phyloP scores from a whole-genome alignment of 345 rosid genomes.

The Melastoma malabathricum region DNA sequence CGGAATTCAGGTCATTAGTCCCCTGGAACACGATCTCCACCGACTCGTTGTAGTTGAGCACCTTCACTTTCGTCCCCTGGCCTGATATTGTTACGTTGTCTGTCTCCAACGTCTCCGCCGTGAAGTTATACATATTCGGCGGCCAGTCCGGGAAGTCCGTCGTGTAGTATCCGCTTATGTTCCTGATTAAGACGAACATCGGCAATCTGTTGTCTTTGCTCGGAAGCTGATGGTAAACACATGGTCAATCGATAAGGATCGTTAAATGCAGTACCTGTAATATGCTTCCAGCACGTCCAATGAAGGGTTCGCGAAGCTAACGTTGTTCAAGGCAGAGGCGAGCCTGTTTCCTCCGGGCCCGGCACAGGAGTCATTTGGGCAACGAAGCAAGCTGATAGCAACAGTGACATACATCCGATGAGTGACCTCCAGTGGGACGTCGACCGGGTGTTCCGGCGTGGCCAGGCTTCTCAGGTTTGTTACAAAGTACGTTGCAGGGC shows the following conservation, averaged over 20 bases:
- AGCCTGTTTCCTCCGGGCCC: constrained; percentile 25
- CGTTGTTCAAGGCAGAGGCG: constrained; percentile 36
- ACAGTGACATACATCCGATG: constrained; percentile 8
- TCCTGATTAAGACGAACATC: constrained; percentile 1
- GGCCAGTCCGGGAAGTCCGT: constrained; percentile 29
- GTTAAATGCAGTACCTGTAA: constrained; percentile 13
- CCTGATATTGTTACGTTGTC: constrained; percentile 12
- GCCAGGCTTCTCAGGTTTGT: constrained; percentile 10
- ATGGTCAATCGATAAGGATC: neutral
- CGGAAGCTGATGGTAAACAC: neutral
- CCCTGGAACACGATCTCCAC: constrained; percentile 27
- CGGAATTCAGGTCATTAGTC: constrained; percentile 18
- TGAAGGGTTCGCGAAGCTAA: constrained; percentile 18
- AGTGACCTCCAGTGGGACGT: constrained; percentile 15
- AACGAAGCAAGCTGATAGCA: constrained; percentile 7
- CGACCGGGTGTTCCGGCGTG: constrained; percentile 12
- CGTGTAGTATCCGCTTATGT: constrained; percentile 20
- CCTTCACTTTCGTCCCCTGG: constrained; percentile 19
- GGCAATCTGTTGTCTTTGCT: neutral
- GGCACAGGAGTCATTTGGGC: constrained; percentile 15
- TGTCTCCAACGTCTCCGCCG: constrained; percentile 8
- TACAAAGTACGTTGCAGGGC: constrained; percentile 7
- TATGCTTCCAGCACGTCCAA: constrained; percentile 31
- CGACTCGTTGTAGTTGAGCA: constrained; percentile 12
- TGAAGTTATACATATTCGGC: constrained; percentile 20